Percentiles rank a stretch among this genome's conserved stretches.
These are phyloP conservation scores for Scutellaria galericulata DNA, from an alignment of 257 asterid species.

Conservation along the genomic window DNA sequence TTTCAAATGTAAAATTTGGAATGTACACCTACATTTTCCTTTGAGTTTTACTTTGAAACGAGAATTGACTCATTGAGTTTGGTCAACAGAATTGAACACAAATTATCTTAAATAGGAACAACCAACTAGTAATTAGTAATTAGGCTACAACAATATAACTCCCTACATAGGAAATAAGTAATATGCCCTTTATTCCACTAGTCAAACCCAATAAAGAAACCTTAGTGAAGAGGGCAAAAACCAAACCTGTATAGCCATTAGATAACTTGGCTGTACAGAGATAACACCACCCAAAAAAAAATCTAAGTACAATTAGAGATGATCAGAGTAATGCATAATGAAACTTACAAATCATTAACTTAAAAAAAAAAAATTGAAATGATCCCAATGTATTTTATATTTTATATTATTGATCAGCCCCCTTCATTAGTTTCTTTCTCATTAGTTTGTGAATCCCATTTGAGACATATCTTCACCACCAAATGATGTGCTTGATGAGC, in stretches of 20 bases:
- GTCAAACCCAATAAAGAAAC: constrained; percentile 47
- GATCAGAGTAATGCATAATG: constrained; percentile 45
- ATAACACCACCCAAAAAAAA: constrained; percentile 41
- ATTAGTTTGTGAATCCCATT: constrained; percentile 59
- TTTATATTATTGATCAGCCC: constrained; percentile 39
- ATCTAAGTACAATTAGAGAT: constrained; percentile 64
- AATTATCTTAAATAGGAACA: constrained; percentile 9
- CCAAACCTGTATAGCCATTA: constrained; percentile 51
- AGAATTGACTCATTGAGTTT: too few relatives aligned
- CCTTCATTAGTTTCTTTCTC: not conserved
- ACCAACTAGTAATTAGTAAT: constrained; percentile 26
- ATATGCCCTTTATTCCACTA: constrained; percentile 51
- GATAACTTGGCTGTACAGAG: constrained; percentile 46
- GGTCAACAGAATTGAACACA: too few relatives aligned
- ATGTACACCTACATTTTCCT: too few relatives aligned
- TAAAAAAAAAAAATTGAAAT: constrained; percentile 10
- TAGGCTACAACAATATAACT: not conserved
- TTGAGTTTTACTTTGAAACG: too few relatives aligned
- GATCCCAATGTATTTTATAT: constrained; percentile 30
- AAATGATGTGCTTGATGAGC: constrained; percentile 55
- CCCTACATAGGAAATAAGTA: constrained; percentile 10
- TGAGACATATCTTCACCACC: constrained; percentile 67
- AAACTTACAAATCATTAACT: constrained; percentile 34
- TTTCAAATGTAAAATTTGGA: too few relatives aligned
- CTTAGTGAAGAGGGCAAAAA: constrained; percentile 50